These are phyloP conservation scores for Achaetomium macrosporum DNA, from an alignment of 2,329 filamentous ascomycete species.

Conservation along the genomic window DNA sequence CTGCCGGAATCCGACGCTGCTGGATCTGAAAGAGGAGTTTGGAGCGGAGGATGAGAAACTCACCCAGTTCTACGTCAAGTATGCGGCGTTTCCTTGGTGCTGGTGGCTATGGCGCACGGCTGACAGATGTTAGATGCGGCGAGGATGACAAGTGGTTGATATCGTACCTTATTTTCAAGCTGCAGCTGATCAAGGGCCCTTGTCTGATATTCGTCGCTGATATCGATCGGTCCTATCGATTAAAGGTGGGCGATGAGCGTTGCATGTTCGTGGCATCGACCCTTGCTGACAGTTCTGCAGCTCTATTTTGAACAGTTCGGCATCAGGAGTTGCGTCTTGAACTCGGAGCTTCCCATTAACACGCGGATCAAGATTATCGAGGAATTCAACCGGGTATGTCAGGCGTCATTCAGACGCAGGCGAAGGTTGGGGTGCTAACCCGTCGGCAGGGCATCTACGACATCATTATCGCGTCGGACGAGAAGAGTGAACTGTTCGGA, in stretches of 20 bases:
- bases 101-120: constrained; percentile 7
- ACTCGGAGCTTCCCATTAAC: constrained; percentile 90
- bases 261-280: background rate
- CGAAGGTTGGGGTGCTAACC: background rate
- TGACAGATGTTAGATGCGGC: constrained; percentile 54
- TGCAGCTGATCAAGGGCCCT: constrained; percentile 90
- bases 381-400: constrained; percentile 78
- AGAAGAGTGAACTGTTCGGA: constrained; percentile 32
- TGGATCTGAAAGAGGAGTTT: constrained; percentile 72
- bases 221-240: constrained; percentile 79
- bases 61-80: constrained; percentile 82
- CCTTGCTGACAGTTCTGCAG: constrained; percentile 5
- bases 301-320: constrained; percentile 96
- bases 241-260: constrained; percentile 49
- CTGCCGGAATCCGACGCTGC: constrained; percentile 68
- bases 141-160: constrained; percentile 97
- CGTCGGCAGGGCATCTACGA: constrained; percentile 65
- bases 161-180: constrained; percentile 89
- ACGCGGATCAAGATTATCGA: constrained; percentile 91
- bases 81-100: constrained; percentile 25
- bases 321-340: constrained; percentile 86
- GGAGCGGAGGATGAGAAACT: constrained; percentile 72
- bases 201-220: constrained; percentile 69
- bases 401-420: no score
- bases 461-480: constrained; percentile 90